phyloP scores from a whole-genome alignment of 805 yeast species.

The Candida sphagnicola region DNA sequence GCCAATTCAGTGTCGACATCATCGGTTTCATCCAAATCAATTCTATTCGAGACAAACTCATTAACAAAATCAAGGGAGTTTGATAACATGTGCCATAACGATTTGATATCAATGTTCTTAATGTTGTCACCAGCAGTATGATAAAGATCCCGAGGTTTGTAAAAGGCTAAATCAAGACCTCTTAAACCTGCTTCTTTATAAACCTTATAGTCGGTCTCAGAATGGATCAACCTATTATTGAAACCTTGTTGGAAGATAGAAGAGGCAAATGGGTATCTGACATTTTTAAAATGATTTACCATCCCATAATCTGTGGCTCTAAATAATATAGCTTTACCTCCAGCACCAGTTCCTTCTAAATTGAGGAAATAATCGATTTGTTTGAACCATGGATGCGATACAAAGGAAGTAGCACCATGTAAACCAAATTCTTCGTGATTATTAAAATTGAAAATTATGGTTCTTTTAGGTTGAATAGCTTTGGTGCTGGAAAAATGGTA shows the following conservation, averaged over 20 bases:
- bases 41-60: conserved; percentile 31
- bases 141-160: conserved; percentile 76
- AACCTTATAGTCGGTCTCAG: conserved; percentile 83
- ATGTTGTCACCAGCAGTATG: conserved; percentile 77
- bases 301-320: conserved; percentile 79
- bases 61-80: conserved; percentile 59
- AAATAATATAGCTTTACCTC: conserved; percentile 78
- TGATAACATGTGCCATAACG: conserved; percentile 83
- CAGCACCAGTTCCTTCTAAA: conserved; percentile 91
- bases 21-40: conserved; percentile 23
- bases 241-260: conserved; percentile 86
- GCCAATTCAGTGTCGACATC: conserved; percentile 38
- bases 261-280: conserved; percentile 68
- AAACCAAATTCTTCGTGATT: conserved; percentile 88
- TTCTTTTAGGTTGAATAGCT: conserved; percentile 57
- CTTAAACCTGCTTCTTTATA: conserved; percentile 64
- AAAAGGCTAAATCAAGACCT: conserved; percentile 89
- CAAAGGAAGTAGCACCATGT: conserved; percentile 72
- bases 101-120: conserved; percentile 55
- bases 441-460: conserved; percentile 79
- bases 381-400: conserved; percentile 68
- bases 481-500: conserved; percentile 34
- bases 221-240: conserved; percentile 61
- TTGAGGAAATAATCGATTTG: conserved; percentile 66
- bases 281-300: conserved; percentile 52